These are phyloP conservation scores for Pyracantha coccinea DNA, from an alignment of 331 rosid genomes.

Conservation along the genomic window DNA sequence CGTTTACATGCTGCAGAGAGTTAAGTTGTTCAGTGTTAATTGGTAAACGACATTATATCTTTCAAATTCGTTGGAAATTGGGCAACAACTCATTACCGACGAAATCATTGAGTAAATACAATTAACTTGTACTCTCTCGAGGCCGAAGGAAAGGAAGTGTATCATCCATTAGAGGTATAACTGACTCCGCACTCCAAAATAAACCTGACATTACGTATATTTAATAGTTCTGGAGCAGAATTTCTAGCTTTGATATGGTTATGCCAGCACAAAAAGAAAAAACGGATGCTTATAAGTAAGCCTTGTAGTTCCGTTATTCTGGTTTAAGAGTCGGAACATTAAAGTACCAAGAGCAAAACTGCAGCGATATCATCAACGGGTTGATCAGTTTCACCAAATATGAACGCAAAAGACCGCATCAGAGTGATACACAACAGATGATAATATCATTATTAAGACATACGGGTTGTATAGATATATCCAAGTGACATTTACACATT, in stretches of 20 bases:
- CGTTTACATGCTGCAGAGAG: not conserved
- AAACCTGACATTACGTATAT: slow-evolving; percentile 26
- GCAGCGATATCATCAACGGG: slow-evolving; percentile 95
- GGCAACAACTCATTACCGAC: not conserved
- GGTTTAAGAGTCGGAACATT: not conserved
- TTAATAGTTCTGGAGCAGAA: not conserved
- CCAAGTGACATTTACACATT: not conserved
- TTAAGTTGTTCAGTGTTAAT: not conserved
- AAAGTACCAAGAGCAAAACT: slow-evolving; percentile 73
- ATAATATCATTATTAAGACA: not conserved
- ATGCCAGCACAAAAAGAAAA: not conserved
- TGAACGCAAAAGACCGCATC: slow-evolving; percentile 29
- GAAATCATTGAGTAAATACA: too few species aligned
- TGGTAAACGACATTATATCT: not conserved
- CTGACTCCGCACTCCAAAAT: slow-evolving; percentile 45
- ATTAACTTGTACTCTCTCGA: not conserved
- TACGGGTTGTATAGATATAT: not conserved
- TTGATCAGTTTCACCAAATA: slow-evolving; percentile 84
- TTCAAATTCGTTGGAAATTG: slow-evolving; percentile 10
- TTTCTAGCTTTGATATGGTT: not conserved
- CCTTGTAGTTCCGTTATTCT: not conserved
- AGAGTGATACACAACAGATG: slow-evolving; percentile 2
- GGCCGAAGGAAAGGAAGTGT: too few species aligned
- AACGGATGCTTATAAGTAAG: not conserved
- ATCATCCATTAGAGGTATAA: too few species aligned